Percentiles rank a stretch among this genome's conserved stretches.
These are phyloP conservation scores for Colletotrichum somersetense DNA, from an alignment of 2,329 filamentous ascomycete genomes.

Conservation along the genomic window DNA sequence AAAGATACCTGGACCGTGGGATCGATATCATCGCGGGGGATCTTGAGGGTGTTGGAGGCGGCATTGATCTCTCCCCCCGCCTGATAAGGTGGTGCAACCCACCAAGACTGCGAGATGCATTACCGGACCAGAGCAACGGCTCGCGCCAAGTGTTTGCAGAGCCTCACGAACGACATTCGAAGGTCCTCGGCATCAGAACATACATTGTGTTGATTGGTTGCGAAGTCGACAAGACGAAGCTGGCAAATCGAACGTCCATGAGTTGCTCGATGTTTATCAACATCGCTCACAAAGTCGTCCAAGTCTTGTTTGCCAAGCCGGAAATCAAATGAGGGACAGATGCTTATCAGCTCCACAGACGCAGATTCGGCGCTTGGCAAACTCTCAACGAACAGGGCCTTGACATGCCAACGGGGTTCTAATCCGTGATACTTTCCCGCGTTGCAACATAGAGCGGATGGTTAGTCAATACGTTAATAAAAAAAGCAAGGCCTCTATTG, in stretches of 20 bases:
- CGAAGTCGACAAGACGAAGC: not conserved
- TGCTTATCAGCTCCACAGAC: not conserved
- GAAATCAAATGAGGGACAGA: not conserved
- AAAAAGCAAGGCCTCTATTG: not conserved
- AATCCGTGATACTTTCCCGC: not conserved
- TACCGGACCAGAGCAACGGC: not conserved
- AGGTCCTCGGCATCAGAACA: not conserved
- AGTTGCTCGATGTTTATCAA: not conserved
- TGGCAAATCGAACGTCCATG: no score
- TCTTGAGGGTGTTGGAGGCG: not conserved
- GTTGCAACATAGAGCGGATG: not conserved
- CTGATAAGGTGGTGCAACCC: slow-evolving; percentile 19
- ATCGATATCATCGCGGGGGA: not conserved
- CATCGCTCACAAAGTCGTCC: not conserved
- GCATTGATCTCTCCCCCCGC: not conserved
- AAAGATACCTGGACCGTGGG: not conserved
- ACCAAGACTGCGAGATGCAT: not conserved
- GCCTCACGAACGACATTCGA: slow-evolving; percentile 1
- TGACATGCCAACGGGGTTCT: slow-evolving; percentile 13
- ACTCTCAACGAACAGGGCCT: not conserved
- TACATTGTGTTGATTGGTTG: no score
- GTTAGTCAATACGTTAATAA: not conserved
- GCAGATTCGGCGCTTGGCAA: not conserved
- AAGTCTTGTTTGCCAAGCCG: slow-evolving; percentile 5
- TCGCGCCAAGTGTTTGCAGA: slow-evolving; percentile 1